These are phyloP conservation scores for Chaetomium sp. DNA, from an alignment of 2,329 filamentous ascomycete species.

Conservation along the genomic window DNA sequence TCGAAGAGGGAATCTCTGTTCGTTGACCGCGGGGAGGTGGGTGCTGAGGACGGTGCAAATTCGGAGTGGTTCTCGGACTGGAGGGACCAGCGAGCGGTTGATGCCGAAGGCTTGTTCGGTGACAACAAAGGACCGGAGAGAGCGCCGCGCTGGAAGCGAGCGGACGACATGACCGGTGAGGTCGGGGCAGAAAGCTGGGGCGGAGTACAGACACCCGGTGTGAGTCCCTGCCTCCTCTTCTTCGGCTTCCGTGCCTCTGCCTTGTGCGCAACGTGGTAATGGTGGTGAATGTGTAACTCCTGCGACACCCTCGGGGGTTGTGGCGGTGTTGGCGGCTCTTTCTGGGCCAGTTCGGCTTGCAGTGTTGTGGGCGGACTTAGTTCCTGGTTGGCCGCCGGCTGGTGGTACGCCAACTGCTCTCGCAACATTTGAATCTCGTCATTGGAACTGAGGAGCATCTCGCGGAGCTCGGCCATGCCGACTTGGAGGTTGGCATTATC, in stretches of 20 bases:
- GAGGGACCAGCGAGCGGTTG: constrained; percentile 65
- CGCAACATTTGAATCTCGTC: constrained; percentile 88
- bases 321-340: constrained; percentile 41
- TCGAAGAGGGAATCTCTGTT: constrained; percentile 80
- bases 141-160: constrained; percentile 45
- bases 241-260: constrained; percentile 64
- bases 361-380: constrained; percentile 56
- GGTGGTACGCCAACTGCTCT: constrained; percentile 78
- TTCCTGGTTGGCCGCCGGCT: constrained; percentile 58
- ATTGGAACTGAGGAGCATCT: constrained; percentile 88
- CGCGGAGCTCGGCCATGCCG: constrained; percentile 85
- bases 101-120: constrained; percentile 39
- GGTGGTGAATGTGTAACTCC: constrained; percentile 90
- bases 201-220: constrained; percentile 63
- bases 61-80: constrained; percentile 64
- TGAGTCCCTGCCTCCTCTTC: constrained; percentile 71
- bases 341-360: constrained; percentile 68
- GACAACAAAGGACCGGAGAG: constrained; percentile 51
- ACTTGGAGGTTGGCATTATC: constrained; percentile 94
- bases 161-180: constrained; percentile 46
- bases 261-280: constrained; percentile 75
- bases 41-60: constrained; percentile 70
- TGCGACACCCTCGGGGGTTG: constrained; percentile 53
- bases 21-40: constrained; percentile 78
- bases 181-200: constrained; percentile 43